Conservation (phyloP, 371 early-diverging fungal species). For the Mortierella polycephala region DNA sequence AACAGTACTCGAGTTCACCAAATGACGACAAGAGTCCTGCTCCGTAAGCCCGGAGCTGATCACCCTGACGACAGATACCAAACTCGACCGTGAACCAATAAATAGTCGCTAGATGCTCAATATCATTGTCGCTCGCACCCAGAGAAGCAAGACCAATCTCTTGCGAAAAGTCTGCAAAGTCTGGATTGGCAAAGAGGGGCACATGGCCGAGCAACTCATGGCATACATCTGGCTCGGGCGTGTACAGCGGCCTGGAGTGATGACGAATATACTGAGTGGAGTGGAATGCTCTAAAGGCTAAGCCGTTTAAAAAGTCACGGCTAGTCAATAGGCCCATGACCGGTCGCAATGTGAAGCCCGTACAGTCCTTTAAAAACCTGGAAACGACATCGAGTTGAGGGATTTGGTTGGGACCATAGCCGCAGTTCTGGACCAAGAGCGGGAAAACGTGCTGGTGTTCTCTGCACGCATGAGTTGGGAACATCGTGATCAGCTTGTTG, state of each 20-base stretch:
- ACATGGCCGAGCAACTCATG: conserved; percentile 89
- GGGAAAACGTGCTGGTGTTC: conserved; percentile 94
- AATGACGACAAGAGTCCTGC: conserved; percentile 95
- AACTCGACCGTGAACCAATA: conserved; percentile 97
- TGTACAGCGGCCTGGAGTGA: conserved; percentile 90
- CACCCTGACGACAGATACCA: conserved; percentile 90
- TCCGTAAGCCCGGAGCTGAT: conserved; percentile 89
- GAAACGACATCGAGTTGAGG: conserved; percentile 94
- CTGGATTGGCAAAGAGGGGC: conserved; percentile 94
- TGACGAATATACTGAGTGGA: conserved; percentile 98
- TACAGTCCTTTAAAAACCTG: conserved; percentile 94
- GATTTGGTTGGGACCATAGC: conserved; percentile 84
- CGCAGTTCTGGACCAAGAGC: conserved; percentile 92
- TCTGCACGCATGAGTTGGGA: conserved; percentile 89
- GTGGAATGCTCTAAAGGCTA: conserved; percentile 97
- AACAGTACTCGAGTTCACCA: conserved; percentile 91
- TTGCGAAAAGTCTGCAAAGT: conserved; percentile 95
- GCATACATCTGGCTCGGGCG: conserved; percentile 94
- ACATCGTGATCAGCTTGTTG: conserved; percentile 77
- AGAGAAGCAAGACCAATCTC: conserved; percentile 96
- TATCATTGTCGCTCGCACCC: conserved; percentile 93
- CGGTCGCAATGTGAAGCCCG: conserved; percentile 96
- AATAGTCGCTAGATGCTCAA: conserved; percentile 90
- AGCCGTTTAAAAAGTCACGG: conserved; percentile 95
- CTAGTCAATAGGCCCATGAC: conserved; percentile 96